Evolutionary conservation across 2,329 filamentous ascomycete genomes (phyloP).

Genomic region (Cladosporium sphaerospermum): DNA sequence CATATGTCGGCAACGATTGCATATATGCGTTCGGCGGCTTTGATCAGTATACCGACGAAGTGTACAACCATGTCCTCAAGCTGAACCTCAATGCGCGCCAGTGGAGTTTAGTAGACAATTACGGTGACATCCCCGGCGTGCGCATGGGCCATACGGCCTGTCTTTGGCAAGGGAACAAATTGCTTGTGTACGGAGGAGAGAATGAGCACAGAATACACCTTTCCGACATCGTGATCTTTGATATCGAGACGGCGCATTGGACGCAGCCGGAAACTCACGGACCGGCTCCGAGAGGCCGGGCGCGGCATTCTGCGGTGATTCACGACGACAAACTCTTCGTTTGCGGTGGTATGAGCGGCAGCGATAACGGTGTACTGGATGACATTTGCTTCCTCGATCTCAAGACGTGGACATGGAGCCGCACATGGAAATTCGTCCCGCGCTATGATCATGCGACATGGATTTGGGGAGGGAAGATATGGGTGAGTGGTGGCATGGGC

Average conservation of each 20-base stretch:
- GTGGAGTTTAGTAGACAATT: constrained; percentile 96
- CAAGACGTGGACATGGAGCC: constrained; percentile 96
- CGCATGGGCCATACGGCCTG: constrained; percentile 98
- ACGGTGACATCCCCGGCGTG: constrained; percentile 93
- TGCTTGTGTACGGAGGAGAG: constrained; percentile 96
- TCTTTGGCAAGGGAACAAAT: constrained; percentile 85
- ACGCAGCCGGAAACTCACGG: constrained; percentile 84
- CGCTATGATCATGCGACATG: constrained; percentile 94
- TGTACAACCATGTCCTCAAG: constrained; percentile 94
- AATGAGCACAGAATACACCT: constrained; percentile 96
- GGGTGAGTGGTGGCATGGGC: constrained; percentile 92
- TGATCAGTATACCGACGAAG: constrained; percentile 96
- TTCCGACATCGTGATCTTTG: constrained; percentile 92
- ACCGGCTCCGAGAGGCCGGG: constrained; percentile 78
- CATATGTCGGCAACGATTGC: constrained; percentile 95
- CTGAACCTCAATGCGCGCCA: constrained; percentile 81
- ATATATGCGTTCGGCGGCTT: constrained; percentile 99
- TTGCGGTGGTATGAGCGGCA: constrained; percentile 88
- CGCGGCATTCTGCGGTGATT: constrained; percentile 86
- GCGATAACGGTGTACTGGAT: constrained; percentile 85
- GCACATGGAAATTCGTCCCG: constrained; percentile 89
- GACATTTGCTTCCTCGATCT: constrained; percentile 95
- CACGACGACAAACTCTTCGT: constrained; percentile 97
- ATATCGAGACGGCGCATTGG: constrained; percentile 91
- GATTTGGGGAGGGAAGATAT: constrained; percentile 86